These are phyloP conservation scores for Coemansia sp. DNA, from an alignment of 192 early-diverging fungal genomes.

Conservation along the genomic window DNA sequence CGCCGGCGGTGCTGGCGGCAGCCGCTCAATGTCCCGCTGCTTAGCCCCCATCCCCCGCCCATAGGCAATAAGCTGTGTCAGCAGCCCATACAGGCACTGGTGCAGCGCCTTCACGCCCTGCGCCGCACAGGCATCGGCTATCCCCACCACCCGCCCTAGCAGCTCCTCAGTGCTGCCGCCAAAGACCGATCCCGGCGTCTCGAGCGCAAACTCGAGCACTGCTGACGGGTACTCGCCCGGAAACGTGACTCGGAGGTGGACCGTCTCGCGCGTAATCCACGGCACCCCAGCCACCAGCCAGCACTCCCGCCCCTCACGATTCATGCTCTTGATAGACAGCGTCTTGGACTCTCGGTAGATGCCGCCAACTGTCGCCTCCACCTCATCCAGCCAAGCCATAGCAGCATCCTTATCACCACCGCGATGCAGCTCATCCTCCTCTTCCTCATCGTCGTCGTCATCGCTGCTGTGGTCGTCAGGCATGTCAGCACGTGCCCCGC, in stretches of 20 bases:
- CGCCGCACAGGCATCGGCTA: slow-evolving; percentile 22
- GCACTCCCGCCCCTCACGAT: slow-evolving; percentile 11
- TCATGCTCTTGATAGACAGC: slow-evolving; percentile 6
- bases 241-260: slow-evolving; percentile 17
- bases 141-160: neutral
- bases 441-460: slow-evolving; percentile 44
- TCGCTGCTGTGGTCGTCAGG: slow-evolving; percentile 46
- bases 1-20: slow-evolving; percentile 31
- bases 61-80: slow-evolving; percentile 9
- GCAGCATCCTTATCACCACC: neutral
- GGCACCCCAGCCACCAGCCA: slow-evolving; percentile 23
- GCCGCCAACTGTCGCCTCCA: neutral
- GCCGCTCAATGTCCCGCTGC: slow-evolving; percentile 22
- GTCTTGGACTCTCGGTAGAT: slow-evolving; percentile 20
- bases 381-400: slow-evolving; percentile 15
- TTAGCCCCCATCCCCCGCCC: slow-evolving; percentile 9
- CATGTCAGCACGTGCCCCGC: slow-evolving; percentile 12
- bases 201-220: slow-evolving; percentile 8
- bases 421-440: neutral
- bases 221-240: slow-evolving; percentile 26
- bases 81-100: slow-evolving; percentile 32
- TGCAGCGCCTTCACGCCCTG: slow-evolving; percentile 25
- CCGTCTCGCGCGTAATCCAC: slow-evolving; percentile 32
- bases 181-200: slow-evolving; percentile 10
- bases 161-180: neutral